These are phyloP conservation scores for Tetraselmis chui DNA, from an alignment of 139 green algal genomes.

Conservation along the genomic window DNA sequence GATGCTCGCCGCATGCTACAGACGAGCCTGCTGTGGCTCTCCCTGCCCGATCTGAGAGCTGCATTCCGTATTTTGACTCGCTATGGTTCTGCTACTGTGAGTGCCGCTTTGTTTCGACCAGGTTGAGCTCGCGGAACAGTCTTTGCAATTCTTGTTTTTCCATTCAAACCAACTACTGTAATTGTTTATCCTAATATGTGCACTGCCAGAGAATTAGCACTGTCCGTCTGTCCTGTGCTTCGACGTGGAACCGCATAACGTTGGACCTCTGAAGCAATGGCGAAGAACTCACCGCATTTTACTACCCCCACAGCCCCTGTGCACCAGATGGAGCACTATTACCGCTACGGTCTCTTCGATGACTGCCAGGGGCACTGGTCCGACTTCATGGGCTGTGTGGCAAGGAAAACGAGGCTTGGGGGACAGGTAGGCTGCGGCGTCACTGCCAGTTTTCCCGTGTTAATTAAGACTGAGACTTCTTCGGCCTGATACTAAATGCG, in stretches of 20 bases:
- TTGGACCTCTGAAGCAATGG: background rate
- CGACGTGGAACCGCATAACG: background rate
- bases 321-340: slow-evolving; percentile 44
- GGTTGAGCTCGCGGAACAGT: too few species aligned
- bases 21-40: too few species aligned
- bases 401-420: slow-evolving; percentile 29
- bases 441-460: background rate
- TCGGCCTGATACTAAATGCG: background rate
- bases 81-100: slow-evolving; percentile 61
- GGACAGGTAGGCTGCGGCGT: background rate
- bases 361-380: slow-evolving; percentile 40
- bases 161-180: too few species aligned
- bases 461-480: background rate
- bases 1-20: too few species aligned
- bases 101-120: too few species aligned
- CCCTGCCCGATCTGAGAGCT: slow-evolving; percentile 18
- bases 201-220: too few species aligned
- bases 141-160: too few species aligned
- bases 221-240: background rate
- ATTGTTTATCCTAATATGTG: too few species aligned
- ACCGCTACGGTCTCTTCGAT: slow-evolving; percentile 38
- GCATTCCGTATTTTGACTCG: slow-evolving; percentile 36
- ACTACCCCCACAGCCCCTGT: slow-evolving; percentile 33
- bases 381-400: slow-evolving; percentile 38
- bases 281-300: background rate